Evolutionary conservation across 441 rosid genomes (phyloP).

Genomic region (Aquilaria agallochum): DNA sequence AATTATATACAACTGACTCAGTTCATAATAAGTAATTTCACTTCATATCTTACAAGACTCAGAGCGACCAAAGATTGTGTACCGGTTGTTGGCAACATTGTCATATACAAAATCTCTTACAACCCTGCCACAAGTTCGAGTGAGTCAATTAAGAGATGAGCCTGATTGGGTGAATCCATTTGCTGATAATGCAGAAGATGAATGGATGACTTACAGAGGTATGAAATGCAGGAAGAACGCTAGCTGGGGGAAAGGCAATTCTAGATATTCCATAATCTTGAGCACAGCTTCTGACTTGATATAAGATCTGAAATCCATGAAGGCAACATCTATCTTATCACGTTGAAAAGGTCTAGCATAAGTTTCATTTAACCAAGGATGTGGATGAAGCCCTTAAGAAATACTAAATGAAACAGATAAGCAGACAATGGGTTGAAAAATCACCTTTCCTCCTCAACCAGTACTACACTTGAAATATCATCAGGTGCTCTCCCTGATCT

Average conservation of each 20-base stretch:
- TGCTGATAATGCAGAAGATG: not conserved
- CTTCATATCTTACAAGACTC: constrained; percentile 74
- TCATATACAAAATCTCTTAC: constrained; percentile 70
- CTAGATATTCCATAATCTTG: constrained; percentile 85
- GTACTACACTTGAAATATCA: constrained; percentile 93
- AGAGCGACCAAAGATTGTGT: constrained; percentile 68
- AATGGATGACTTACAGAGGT: constrained; percentile 56
- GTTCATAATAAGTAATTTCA: not conserved
- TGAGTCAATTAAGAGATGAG: constrained; percentile 3
- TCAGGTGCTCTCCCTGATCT: constrained; percentile 94
- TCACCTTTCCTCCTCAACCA: constrained; percentile 78
- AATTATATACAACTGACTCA: too few species aligned
- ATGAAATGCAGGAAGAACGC: constrained; percentile 63
- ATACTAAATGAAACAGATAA: not conserved
- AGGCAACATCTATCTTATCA: not conserved
- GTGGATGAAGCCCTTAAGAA: not conserved
- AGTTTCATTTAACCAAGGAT: not conserved
- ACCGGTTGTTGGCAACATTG: constrained; percentile 76
- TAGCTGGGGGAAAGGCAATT: constrained; percentile 83
- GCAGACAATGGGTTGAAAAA: not conserved
- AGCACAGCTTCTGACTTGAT: constrained; percentile 87
- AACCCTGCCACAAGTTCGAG: constrained; percentile 40
- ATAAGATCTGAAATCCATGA: constrained; percentile 51
- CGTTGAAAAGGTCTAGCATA: not conserved
- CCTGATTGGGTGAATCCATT: not conserved